Evolutionary conservation across 306 rosid species (phyloP).

Genomic region (Pyrus pyrifolia): DNA sequence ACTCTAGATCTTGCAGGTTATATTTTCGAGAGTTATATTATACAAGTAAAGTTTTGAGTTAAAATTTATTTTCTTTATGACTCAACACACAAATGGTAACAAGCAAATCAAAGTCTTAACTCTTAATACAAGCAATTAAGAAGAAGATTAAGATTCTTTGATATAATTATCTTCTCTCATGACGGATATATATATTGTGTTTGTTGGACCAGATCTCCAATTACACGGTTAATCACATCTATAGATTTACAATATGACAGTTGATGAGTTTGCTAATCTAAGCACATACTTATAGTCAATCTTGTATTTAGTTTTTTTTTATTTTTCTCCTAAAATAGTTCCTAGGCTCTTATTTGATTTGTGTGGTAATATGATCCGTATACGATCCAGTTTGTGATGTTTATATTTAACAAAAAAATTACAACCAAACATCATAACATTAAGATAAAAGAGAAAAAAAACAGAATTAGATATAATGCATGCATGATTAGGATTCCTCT

Average conservation of each 20-base stretch:
- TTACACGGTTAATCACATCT: too few species aligned
- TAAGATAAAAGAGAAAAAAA: neutral
- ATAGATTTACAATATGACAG: neutral
- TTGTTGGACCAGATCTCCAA: neutral
- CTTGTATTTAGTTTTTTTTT: neutral
- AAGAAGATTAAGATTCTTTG: neutral
- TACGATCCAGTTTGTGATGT: neutral
- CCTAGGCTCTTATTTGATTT: neutral
- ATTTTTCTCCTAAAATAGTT: too few species aligned
- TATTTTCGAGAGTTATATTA: neutral
- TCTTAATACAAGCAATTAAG: neutral
- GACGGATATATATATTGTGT: neutral
- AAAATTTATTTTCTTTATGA: neutral
- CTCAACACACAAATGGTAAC: neutral
- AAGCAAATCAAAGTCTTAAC: neutral
- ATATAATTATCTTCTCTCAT: neutral
- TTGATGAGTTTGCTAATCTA: neutral
- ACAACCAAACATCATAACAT: neutral
- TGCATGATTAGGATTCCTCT: neutral
- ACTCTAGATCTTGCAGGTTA: neutral
- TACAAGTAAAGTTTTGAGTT: neutral
- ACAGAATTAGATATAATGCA: neutral
- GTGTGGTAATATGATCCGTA: neutral
- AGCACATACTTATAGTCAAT: neutral
- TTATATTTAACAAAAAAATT: too few species aligned